Evolutionary conservation across 441 rosid genomes (phyloP).

Genomic region (Lepidium campestre): DNA sequence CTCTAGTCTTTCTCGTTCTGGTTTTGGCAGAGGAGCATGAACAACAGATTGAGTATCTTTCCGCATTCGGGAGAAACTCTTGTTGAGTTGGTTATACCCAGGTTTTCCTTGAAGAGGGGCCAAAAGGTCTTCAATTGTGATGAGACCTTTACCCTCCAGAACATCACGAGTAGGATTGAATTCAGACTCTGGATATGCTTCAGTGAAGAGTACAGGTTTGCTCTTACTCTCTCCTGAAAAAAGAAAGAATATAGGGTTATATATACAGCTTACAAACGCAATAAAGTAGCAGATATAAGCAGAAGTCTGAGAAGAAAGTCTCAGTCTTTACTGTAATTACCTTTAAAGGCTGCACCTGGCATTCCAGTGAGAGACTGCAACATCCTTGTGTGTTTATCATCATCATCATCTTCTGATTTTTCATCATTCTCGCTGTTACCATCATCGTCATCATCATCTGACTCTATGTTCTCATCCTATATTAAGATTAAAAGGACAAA

Average conservation of each 20-base stretch:
- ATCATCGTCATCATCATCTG: conserved; percentile 44
- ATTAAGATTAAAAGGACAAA: neutral
- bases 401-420: conserved; percentile 32
- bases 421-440: conserved; percentile 9
- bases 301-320: neutral
- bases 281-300: neutral
- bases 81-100: conserved; percentile 50
- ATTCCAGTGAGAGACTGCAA: conserved; percentile 77
- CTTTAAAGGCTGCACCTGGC: conserved; percentile 73
- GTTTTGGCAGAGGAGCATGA: conserved; percentile 76
- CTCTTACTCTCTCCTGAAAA: conserved; percentile 57
- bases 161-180: conserved; percentile 79
- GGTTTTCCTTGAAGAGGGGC: conserved; percentile 60
- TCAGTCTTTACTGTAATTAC: conserved; percentile 27
- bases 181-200: conserved; percentile 84
- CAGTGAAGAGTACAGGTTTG: conserved; percentile 48
- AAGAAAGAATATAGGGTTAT: neutral
- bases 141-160: conserved; percentile 54
- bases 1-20: conserved; percentile 59
- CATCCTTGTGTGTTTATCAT: conserved; percentile 69
- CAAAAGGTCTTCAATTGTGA: conserved; percentile 64
- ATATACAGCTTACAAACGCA: neutral
- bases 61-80: conserved; percentile 44
- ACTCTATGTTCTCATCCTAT: conserved; percentile 77
- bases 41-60: conserved; percentile 44